Evolutionary conservation across 2,329 filamentous ascomycete genomes (phyloP), one percentile per base, ranked within the genome.

Genomic region (Xylariaceae sp.): DNA sequence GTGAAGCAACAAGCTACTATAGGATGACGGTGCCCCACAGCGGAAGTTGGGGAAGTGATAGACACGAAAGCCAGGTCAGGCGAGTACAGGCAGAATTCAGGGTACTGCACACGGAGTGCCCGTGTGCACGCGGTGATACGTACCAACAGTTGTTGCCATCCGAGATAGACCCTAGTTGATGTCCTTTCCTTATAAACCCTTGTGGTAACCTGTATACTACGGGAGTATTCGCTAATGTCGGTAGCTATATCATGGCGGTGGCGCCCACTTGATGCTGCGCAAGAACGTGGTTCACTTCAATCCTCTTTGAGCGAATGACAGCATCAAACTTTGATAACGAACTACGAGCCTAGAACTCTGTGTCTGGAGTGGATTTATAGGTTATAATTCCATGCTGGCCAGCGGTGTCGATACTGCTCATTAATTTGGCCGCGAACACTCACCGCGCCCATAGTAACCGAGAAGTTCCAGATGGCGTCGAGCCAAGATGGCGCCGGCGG

Each of bases 391-490:
- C 6, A 41, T 31, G 43, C 36, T 16, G 28, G 14, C 1, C 24
- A 40, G 17, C 17, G 7, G 34, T 8, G 12, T n/a, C 39, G 33
- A 58, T 26, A 45, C 33, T 26, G 24, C 23, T 21, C 23, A 12
- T 50, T 29, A 17, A 21, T 33, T n/a, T 29, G 34, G n/a, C 47
- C n/a, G 14, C 31, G 8, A 44, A 21, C 4, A 36, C 11, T 28
- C 40, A 6, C 17, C 16, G 4, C 21, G 19, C 36, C 19, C 23
- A 17, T 41, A 8, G 37, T 33, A 21, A 6, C 34, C 14, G n/a
- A 28, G 12, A 33, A 34, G n/a, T 7, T 16, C 34, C 21, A 51
- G 14, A 60, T 61, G 54, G 33, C 85, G 87, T 87, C 60, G 65
- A 70, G 73, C 61, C 65, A 52, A 34, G 39, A 47, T 45, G 53